Base-by-base conservation (phyloP, 495 filamentous ascomycete species). In the Penicillium chermesinum region DNA sequence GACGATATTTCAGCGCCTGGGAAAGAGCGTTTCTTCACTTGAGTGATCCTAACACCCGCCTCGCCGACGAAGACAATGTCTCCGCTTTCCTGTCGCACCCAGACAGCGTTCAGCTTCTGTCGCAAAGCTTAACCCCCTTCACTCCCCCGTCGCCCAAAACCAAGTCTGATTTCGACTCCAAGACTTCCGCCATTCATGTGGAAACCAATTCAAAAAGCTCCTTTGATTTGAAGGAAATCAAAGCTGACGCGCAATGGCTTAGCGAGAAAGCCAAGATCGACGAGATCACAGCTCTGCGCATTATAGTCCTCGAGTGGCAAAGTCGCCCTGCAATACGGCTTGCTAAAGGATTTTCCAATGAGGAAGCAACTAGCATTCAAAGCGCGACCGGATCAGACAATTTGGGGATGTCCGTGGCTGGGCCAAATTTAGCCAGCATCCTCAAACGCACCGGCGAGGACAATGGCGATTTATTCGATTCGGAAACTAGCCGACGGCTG, bases 111-210 rank as follows among this genome's bases (percentile, higher is more conserved):
- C 68, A 78, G 55, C 67, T 88, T 47, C 74, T 96, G 57, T 75
- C 80, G 49, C 71, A 77, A 37, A 81, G 84, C 41, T 67, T 81
- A 62, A 78, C 68, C 43, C 78, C 81, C 38, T 91, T 87, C 63
- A 67, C 76, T 40, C 54, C 74, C 2, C 83, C 63, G 50, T 79
- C 74, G 38, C 53, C 71, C 49, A 81, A 77, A 57, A 75, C 79
- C 4, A 91, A 85, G 63, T 62, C 74, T 37, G 81, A 81, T 18
- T 95, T 95, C 61, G 87, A 91, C 45, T 89, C 84, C 34, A 91
- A 83, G 65, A 96, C 89, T 1, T 85, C 91, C 14, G 83, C 91
- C n/a, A 94, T 96, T 43, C 85, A 95, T 62, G 83, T 90, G 37
- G 78, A 86, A 18, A 85, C 87, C 4, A 78, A 79, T 7, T 69